Base-by-base conservation (phyloP, 192 early-diverging fungal genomes). In the Allomyces macrogynus region DNA sequence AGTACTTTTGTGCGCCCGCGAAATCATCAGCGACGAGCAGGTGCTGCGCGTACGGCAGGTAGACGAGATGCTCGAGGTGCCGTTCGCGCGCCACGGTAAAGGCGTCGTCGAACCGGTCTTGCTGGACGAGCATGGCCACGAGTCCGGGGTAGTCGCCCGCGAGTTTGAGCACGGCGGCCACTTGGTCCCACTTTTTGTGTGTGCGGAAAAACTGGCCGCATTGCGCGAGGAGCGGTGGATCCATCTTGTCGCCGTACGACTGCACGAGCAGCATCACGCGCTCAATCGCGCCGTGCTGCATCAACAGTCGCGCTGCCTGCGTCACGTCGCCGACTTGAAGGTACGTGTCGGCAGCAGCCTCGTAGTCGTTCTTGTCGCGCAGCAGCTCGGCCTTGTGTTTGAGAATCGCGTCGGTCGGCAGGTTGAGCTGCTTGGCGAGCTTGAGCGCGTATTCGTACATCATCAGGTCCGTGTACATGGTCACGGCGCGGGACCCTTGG, bases 391-490 rank as follows among this genome's bases (percentile, higher is more conserved):
- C 81, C 63, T 83, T 83, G n/a, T 70, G 60, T 24, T 78, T 77
- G 3, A 83, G 67, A 40, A 83, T 82, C 22, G 61, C 69, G 16
- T 73, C 72, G 1, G 68, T 71, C 62, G 74, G 70, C 32, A 65
- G 66, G 63, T 79, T 65, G 5, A 71, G 72, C 61, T 81, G 78
- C 27, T 73, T 63, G 1, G 81, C 81, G 40, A 81, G 26, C 63
- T 76, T 69, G 4, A 78, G 80, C 4, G 81, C 81, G 20, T 75
- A 69, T 24, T 80, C 80, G 80, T 78, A 83, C 75, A 81, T 76
- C 61, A 77, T 75, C 23, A 83, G 69, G 20, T 79, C 74, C 1
- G 80, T 78, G 62, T 72, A 83, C 76, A 83, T 81, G 65, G 49
- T 20, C 49, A 57, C 49, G 49, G 49, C 49, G 49, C 49, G 49